Percentiles rank a stretch among this genome's conserved stretches.
Conservation (phyloP, 1,284 basidiomycete species). For the Ustilago trichophora region DNA sequence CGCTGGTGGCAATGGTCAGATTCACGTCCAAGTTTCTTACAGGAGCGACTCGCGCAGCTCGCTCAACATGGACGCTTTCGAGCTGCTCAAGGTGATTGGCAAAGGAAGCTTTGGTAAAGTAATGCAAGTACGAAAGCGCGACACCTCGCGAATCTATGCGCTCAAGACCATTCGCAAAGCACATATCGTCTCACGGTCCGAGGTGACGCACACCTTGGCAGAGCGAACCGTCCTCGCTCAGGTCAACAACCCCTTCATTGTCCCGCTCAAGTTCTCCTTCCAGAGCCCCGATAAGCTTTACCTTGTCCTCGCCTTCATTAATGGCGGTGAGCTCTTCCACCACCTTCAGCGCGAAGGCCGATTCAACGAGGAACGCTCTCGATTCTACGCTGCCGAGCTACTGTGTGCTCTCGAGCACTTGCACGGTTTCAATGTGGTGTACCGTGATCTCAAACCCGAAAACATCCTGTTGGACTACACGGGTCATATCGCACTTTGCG, state of each 20-base stretch:
- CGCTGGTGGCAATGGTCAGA: slow-evolving; percentile 83
- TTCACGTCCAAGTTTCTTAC: slow-evolving; percentile 92
- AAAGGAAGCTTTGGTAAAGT: slow-evolving; percentile 66
- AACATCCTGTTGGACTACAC: slow-evolving; percentile 97
- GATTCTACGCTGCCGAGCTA: slow-evolving; percentile 98
- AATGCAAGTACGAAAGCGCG: slow-evolving; percentile 62
- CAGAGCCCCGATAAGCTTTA: slow-evolving; percentile 65
- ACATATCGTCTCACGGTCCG: slow-evolving; percentile 67
- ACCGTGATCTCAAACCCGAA: slow-evolving; percentile 89
- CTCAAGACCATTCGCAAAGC: slow-evolving; percentile 66
- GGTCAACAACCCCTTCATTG: slow-evolving; percentile 66
- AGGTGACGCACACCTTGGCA: slow-evolving; percentile 65
- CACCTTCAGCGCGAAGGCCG: slow-evolving; percentile 84
- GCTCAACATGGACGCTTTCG: slow-evolving; percentile 72
- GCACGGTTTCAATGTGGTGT: slow-evolving; percentile 95
- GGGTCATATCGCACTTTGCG: slow-evolving; percentile 97
- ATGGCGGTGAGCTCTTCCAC: slow-evolving; percentile 99
- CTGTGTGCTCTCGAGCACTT: slow-evolving; percentile 96
- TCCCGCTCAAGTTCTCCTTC: slow-evolving; percentile 66
- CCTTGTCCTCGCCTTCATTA: slow-evolving; percentile 77
- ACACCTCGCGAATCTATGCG: slow-evolving; percentile 60
- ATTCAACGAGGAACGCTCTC: slow-evolving; percentile 91
- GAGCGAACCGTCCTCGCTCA: slow-evolving; percentile 64
- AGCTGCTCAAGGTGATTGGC: slow-evolving; percentile 62
- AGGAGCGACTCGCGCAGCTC: slow-evolving; percentile 68